phyloP scores from a whole-genome alignment of 164 flowering plant species.

The Dillenia suffruticosa region DNA sequence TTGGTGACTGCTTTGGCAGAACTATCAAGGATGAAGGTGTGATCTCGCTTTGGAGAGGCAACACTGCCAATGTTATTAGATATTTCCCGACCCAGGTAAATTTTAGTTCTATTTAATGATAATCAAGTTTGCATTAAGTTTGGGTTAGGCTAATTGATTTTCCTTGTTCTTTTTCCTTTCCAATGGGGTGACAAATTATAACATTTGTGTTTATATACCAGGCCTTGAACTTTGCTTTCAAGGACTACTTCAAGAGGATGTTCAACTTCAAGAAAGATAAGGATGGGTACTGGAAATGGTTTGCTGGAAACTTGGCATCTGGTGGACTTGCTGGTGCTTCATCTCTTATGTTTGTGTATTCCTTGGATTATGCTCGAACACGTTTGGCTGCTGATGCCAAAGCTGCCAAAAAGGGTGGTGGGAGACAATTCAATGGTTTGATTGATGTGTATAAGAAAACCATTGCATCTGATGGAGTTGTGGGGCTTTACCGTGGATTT shows the following conservation, averaged over 20 bases:
- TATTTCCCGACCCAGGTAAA: slow-evolving; percentile 66
- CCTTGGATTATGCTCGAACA: slow-evolving; percentile 45
- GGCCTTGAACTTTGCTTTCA: slow-evolving; percentile 61
- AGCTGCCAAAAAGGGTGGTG: slow-evolving; percentile 53
- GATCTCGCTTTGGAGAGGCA: slow-evolving; percentile 55
- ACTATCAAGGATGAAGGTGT: slow-evolving; percentile 56
- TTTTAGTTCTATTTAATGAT: not conserved
- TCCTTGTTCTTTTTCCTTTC: not conserved
- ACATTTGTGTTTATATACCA: slow-evolving; percentile 8
- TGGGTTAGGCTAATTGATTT: not conserved
- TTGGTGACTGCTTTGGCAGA: slow-evolving; percentile 46
- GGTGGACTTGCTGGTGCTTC: slow-evolving; percentile 57
- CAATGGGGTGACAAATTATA: not conserved
- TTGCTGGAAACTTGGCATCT: slow-evolving; percentile 55
- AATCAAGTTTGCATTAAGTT: not conserved
- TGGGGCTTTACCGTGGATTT: slow-evolving; percentile 51
- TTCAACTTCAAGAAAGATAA: slow-evolving; percentile 55
- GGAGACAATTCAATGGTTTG: slow-evolving; percentile 46
- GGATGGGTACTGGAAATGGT: slow-evolving; percentile 60
- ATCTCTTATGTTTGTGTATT: slow-evolving; percentile 42
- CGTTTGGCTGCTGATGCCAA: slow-evolving; percentile 40
- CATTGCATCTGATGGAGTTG: slow-evolving; percentile 40
- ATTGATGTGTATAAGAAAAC: slow-evolving; percentile 52
- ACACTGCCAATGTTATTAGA: slow-evolving; percentile 53
- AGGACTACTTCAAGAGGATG: slow-evolving; percentile 52